Evolutionary conservation across 2,329 filamentous ascomycete species (phyloP).

Genomic region (Aspergillus amoenus): DNA sequence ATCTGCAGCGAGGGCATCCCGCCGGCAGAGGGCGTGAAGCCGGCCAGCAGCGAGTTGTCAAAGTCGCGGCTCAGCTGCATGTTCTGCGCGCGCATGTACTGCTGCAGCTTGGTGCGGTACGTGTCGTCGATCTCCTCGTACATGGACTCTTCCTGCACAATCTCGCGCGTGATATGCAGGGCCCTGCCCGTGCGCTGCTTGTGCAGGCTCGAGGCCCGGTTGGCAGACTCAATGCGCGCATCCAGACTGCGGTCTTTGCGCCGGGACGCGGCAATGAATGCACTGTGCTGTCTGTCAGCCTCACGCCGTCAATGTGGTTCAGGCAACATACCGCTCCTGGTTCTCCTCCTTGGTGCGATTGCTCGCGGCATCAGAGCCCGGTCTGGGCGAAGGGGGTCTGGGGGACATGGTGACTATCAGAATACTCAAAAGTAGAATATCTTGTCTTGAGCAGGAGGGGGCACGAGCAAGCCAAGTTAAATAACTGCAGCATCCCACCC

Average conservation of each 20-base stretch:
- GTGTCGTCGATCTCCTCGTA: slow-evolving; percentile 94
- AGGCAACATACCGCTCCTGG: slow-evolving; percentile 41
- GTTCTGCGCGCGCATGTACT: slow-evolving; percentile 39
- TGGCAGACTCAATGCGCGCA: slow-evolving; percentile 82
- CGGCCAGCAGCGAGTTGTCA: slow-evolving; percentile 36
- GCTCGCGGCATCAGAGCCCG: slow-evolving; percentile 33
- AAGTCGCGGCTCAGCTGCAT: slow-evolving; percentile 39
- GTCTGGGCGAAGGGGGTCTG: slow-evolving; percentile 8
- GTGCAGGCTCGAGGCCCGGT: slow-evolving; percentile 86
- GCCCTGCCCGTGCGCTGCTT: slow-evolving; percentile 81
- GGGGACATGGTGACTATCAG: slow-evolving; percentile 15
- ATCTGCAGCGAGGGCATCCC: slow-evolving; percentile 12
- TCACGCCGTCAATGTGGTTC: no score
- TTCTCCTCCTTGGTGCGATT: slow-evolving; percentile 44
- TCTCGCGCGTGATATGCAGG: slow-evolving; percentile 78
- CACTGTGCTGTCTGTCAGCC: slow-evolving; percentile 50
- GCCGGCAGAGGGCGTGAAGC: background rate
- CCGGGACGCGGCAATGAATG: slow-evolving; percentile 88
- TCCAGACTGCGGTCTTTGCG: slow-evolving; percentile 84
- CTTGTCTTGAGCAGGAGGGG: background rate
- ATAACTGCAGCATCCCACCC: background rate
- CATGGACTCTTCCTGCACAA: slow-evolving; percentile 90
- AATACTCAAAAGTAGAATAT: background rate
- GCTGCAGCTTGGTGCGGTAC: slow-evolving; percentile 40
- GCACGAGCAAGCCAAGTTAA: background rate